Conservation (phyloP, 768 basidiomycete species). For the Suillus hirtellus region DNA sequence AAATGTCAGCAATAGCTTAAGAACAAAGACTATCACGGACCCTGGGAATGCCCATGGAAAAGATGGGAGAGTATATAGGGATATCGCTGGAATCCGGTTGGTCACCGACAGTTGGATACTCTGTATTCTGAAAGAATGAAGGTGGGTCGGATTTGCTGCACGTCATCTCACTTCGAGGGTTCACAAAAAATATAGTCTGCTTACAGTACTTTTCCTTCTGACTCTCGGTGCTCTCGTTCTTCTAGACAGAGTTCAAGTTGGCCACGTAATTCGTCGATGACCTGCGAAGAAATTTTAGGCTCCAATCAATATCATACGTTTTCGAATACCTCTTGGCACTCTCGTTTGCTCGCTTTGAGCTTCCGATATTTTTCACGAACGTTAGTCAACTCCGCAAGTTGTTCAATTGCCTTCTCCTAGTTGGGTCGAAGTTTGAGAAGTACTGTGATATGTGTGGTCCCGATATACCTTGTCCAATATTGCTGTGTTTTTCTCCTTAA, state of each 20-base stretch:
- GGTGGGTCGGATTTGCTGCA: neutral
- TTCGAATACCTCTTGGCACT: slow-evolving; percentile 23
- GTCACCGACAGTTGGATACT: slow-evolving; percentile 17
- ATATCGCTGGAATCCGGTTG: slow-evolving; percentile 9
- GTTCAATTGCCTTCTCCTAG: slow-evolving; percentile 18
- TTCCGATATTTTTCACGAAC: slow-evolving; percentile 25
- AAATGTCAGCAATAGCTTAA: neutral
- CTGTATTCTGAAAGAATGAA: slow-evolving; percentile 6
- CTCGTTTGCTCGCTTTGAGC: slow-evolving; percentile 19
- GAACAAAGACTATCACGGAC: neutral
- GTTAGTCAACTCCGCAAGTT: slow-evolving; percentile 10
- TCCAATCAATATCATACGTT: neutral
- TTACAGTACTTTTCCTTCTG: slow-evolving; percentile 1
- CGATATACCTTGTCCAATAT: neutral
- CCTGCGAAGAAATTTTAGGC: slow-evolving; percentile 13
- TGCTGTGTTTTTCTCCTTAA: slow-evolving; percentile 16
- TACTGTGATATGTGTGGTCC: neutral
- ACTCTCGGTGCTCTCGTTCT: slow-evolving; percentile 25
- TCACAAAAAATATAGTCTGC: neutral
- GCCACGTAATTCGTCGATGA: slow-evolving; percentile 21
- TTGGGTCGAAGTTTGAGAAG: neutral
- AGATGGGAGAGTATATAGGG: neutral
- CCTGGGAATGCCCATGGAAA: slow-evolving; percentile 4
- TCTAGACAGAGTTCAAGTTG: slow-evolving; percentile 17
- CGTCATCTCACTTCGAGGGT: neutral